Conservation (phyloP, 805 yeast genomes). For the Spathaspora hagerdaliae region DNA sequence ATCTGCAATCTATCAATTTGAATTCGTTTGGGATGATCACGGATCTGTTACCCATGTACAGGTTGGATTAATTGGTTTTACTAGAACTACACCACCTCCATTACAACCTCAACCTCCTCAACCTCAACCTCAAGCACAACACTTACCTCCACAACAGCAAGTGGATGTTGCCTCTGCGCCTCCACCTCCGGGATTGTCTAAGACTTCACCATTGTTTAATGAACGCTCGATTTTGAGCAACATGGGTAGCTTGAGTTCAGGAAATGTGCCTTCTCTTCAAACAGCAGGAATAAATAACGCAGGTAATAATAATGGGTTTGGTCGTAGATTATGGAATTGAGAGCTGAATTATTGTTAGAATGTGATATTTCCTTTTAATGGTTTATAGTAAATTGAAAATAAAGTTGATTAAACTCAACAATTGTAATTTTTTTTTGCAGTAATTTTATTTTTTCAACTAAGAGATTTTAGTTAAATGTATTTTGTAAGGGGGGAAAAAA, state of each 20-base stretch:
- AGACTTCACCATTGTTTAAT: conserved; percentile 6
- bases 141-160: conserved; percentile 1
- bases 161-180: conserved; percentile 1
- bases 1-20: conserved; percentile 31
- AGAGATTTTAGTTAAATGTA: no score
- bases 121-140: conserved; percentile 2
- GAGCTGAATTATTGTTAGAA: no score
- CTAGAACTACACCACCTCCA: conserved; percentile 5
- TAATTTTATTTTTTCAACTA: no score
- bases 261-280: background rate
- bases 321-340: conserved; percentile 8
- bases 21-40: conserved; percentile 42
- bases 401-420: no score
- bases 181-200: conserved; percentile 14
- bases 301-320: conserved; percentile 2
- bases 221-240: conserved; percentile 4
- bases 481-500: no score
- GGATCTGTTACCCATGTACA: conserved; percentile 43
- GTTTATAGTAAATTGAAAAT: no score
- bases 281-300: background rate
- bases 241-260: conserved; percentile 2
- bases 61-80: conserved; percentile 10
- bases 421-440: no score
- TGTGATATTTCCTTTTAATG: no score
- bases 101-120: background rate